A percentile compares a stretch with the other conserved stretches of the same genome.
Evolutionary conservation across 1,139 yeast genomes (phyloP).

Genomic region (Saccharomycopsis hybrid): DNA sequence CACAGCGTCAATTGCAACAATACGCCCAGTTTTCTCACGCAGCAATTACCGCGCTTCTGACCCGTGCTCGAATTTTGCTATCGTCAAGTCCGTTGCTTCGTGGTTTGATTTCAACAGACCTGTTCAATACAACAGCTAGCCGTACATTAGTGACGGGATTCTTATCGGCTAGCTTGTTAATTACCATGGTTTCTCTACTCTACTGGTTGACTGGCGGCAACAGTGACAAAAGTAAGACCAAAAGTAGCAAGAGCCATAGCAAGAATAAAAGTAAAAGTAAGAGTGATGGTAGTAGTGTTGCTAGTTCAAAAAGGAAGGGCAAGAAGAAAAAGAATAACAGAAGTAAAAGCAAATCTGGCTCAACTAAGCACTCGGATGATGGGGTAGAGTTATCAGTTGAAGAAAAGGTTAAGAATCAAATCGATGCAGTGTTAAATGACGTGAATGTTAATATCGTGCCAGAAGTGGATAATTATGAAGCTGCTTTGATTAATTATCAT

Average conservation of each 20-base stretch:
- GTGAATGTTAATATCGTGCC: constrained; percentile 9
- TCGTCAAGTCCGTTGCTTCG: too few relatives aligned
- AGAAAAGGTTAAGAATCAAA: not conserved
- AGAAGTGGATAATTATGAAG: constrained; percentile 10
- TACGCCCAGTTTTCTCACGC: too few relatives aligned
- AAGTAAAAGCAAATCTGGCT: not conserved
- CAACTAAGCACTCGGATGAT: not conserved
- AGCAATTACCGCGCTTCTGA: too few relatives aligned
- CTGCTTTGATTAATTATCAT: not conserved
- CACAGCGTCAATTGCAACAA: too few relatives aligned
- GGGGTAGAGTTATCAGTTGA: not conserved
- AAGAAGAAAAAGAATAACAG: constrained; percentile 3
- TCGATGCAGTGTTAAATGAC: not conserved
- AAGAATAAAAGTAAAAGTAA: constrained; percentile 6
- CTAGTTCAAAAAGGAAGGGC: too few relatives aligned
- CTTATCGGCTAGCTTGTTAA: not conserved
- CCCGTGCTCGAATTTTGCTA: too few relatives aligned
- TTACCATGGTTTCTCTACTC: not conserved
- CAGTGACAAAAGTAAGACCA: not conserved
- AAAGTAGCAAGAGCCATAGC: not conserved
- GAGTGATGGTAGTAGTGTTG: too few relatives aligned
- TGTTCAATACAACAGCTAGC: too few relatives aligned
- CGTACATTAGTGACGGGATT: not conserved
- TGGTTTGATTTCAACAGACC: too few relatives aligned
- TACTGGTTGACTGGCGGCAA: too few relatives aligned